These are phyloP conservation scores for Sporothrix pseudoabietina DNA, from an alignment of 2,329 filamentous ascomycete genomes.

Conservation along the genomic window DNA sequence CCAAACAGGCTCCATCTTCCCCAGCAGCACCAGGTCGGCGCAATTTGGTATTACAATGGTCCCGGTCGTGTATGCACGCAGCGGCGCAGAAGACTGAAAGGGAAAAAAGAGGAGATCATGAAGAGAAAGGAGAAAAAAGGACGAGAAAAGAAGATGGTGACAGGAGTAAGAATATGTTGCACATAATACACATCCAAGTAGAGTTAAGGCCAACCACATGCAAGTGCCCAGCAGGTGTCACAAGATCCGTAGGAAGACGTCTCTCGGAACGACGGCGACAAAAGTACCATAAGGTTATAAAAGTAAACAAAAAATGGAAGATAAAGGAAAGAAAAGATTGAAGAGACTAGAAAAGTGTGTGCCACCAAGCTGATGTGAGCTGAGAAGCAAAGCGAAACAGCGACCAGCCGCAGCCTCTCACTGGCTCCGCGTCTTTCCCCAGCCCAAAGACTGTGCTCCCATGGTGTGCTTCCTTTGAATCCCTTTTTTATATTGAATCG, in stretches of 20 bases:
- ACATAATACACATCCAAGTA: neutral
- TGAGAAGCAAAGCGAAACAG: conserved; percentile 12
- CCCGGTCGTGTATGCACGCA: neutral
- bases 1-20: neutral
- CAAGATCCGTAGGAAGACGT: neutral
- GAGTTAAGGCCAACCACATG: neutral
- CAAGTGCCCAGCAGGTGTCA: neutral
- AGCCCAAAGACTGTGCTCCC: neutral
- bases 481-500: neutral
- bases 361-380: conserved; percentile 5
- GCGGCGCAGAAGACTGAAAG: neutral
- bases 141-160: neutral
- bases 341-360: neutral
- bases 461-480: neutral
- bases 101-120: neutral
- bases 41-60: neutral
- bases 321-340: neutral
- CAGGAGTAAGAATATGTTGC: neutral
- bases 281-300: neutral
- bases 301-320: neutral
- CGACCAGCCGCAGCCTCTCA: neutral
- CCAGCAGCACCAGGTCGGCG: neutral
- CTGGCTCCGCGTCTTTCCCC: conserved; percentile 10
- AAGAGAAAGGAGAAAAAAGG: neutral
- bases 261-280: neutral